Evolutionary conservation across 805 yeast species (phyloP), one percentile per base, ranked within the genome.

Genomic region (Ogataea trehalophila): DNA sequence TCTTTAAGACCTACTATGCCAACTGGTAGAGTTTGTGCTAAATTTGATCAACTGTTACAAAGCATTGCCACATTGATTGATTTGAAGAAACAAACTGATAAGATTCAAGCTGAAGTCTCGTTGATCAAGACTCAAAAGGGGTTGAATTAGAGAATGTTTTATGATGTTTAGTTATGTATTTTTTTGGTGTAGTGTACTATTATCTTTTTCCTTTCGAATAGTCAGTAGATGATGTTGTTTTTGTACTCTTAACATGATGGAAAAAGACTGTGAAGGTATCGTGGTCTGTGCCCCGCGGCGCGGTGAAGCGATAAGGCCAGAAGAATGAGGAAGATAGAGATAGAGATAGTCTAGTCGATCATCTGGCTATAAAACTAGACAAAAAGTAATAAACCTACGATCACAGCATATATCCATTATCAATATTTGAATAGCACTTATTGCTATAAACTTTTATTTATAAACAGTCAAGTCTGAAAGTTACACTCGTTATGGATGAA

Each of bases 1-100:
- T 85, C 97, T 0, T 68, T 81, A 5, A 83, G 85, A 54, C 98
- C 98, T 0, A 83, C 83, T 2, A 84, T 94, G 84, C 92, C 96
- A 5, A 87, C 98, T 0, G 80, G 84, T 34, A 80, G 75, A 44
- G 89, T 91, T 1, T 79, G 88, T 66, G 75, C 82, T 6, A 81
- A 80, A 58, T 90, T 85, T 60, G 97, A 92, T 57, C 80, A 80
- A 47, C 67, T 94, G 44, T 74, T 86, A 42, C 81, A 83, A 53
- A 72, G 83, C 0, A 86, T 88, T 31, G 81, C 81, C 13, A 76
- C 84, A 2, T 70, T 92, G 52, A 71, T 91, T 46, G 98, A 94
- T 46, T 73, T 91, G 15, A 92, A 92, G 68, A 85, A 81, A 62
- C 95, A 88, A 47, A 80, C 81, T 18, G 99, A 94, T 64, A 90